Percentiles rank a stretch among this genome's conserved stretches.
These are phyloP conservation scores for Nyctanthes arbortristis DNA, from an alignment of 257 asterid genomes.

Conservation along the genomic window DNA sequence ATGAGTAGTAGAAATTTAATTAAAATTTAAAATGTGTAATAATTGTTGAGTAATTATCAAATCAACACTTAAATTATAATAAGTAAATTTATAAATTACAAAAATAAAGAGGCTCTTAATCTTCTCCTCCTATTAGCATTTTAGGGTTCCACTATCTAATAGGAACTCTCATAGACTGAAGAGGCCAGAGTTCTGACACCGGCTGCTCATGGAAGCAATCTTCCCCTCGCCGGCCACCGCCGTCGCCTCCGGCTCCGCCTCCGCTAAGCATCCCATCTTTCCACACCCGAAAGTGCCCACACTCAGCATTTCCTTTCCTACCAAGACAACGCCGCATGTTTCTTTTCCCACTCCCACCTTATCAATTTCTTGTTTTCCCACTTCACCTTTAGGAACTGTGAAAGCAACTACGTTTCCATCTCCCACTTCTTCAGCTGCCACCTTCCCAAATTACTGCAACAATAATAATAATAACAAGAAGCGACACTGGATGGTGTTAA, in stretches of 20 bases:
- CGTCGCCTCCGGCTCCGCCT: slow-evolving; percentile 26
- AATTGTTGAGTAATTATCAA: no score
- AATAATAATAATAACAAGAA: slow-evolving; percentile 14
- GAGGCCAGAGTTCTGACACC: no score
- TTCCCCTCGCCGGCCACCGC: no score
- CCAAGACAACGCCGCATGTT: slow-evolving; percentile 7
- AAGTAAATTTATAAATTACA: no score
- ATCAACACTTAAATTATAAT: no score
- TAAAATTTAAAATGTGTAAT: no score
- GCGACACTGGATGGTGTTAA: slow-evolving; percentile 75
- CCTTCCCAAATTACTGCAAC: not conserved
- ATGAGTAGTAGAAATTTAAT: no score
- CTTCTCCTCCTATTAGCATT: no score
- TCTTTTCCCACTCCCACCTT: not conserved
- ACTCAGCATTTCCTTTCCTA: slow-evolving; percentile 23
- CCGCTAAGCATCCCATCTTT: slow-evolving; percentile 31
- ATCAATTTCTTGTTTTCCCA: slow-evolving; percentile 23
- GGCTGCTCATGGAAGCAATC: slow-evolving; percentile 46
- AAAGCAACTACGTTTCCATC: slow-evolving; percentile 24
- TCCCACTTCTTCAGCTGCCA: slow-evolving; percentile 25
- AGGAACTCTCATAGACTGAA: no score
- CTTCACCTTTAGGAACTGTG: slow-evolving; percentile 28
- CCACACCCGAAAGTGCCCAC: slow-evolving; percentile 24
- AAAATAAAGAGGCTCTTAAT: no score
- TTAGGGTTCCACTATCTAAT: no score